Evolutionary conservation across 2,329 filamentous ascomycete genomes (phyloP).

Genomic region (Alternaria gansuensis): DNA sequence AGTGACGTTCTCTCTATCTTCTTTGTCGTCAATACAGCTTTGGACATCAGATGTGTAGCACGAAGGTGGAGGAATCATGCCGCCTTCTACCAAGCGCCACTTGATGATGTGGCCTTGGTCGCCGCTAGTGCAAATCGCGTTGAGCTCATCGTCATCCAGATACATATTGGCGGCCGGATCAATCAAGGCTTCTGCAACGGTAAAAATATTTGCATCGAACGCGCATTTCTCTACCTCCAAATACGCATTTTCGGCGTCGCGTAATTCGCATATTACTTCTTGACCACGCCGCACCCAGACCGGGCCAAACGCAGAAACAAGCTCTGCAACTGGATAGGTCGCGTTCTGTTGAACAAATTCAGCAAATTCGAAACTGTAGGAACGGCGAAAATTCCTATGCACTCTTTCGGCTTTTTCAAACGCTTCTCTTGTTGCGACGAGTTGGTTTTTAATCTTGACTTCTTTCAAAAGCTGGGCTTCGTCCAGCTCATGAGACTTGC

Average conservation of each 20-base stretch:
- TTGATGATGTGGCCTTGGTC: background rate
- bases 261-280: background rate
- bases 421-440: too few relatives aligned
- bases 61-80: background rate
- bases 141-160: background rate
- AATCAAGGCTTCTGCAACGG: background rate
- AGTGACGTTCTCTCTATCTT: background rate
- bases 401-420: too few relatives aligned
- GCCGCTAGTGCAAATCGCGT: background rate
- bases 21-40: background rate
- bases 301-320: too few relatives aligned
- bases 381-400: too few relatives aligned
- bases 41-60: background rate
- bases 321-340: too few relatives aligned
- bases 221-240: background rate
- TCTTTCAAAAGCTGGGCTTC: too few relatives aligned
- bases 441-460: too few relatives aligned
- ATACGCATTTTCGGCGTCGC: background rate
- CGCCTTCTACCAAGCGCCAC: background rate
- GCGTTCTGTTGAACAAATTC: too few relatives aligned
- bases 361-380: too few relatives aligned
- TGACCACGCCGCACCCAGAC: too few relatives aligned
- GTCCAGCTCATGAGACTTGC: too few relatives aligned
- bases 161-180: background rate
- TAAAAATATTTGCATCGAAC: background rate